Evolutionary conservation across 352 stramenopile genomes (phyloP).

Genomic region (Pythium guiyangense): DNA sequence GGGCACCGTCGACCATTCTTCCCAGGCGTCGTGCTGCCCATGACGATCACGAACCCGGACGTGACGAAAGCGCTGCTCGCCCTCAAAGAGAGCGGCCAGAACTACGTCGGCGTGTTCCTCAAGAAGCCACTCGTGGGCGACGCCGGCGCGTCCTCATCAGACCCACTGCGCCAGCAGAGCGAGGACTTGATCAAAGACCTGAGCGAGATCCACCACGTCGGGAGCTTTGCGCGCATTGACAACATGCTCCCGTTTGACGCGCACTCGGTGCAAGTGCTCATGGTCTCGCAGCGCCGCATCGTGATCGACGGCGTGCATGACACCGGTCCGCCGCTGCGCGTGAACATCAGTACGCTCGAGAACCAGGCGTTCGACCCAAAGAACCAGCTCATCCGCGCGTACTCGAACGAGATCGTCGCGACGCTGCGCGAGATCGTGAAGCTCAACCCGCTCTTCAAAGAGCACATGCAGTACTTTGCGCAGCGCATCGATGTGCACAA

Average conservation of each 20-base stretch:
- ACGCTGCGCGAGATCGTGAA: slow-evolving; percentile 96
- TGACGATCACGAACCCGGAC: slow-evolving; percentile 83
- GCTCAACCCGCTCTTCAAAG: slow-evolving; percentile 96
- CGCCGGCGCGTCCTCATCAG: neutral
- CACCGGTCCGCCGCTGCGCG: slow-evolving; percentile 47
- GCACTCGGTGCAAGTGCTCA: slow-evolving; percentile 73
- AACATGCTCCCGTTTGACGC: slow-evolving; percentile 83
- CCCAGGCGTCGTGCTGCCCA: slow-evolving; percentile 73
- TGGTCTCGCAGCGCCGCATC: slow-evolving; percentile 89
- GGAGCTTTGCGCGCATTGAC: slow-evolving; percentile 96
- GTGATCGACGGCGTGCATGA: slow-evolving; percentile 74
- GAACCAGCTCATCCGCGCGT: slow-evolving; percentile 91
- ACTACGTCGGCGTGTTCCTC: slow-evolving; percentile 94
- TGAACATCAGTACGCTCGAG: slow-evolving; percentile 70
- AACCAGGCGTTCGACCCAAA: slow-evolving; percentile 67
- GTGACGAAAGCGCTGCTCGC: slow-evolving; percentile 88
- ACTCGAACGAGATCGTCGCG: slow-evolving; percentile 97
- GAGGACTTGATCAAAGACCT: slow-evolving; percentile 92
- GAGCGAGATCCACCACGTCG: slow-evolving; percentile 92
- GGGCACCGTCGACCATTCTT: slow-evolving; percentile 78
- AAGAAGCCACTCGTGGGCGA: slow-evolving; percentile 52
- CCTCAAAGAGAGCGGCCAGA: slow-evolving; percentile 79
- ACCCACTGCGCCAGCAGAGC: slow-evolving; percentile 17
- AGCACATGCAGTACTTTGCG: slow-evolving; percentile 97
- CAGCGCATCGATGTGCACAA: slow-evolving; percentile 94